A percentile compares a stretch with the other conserved stretches of the same genome.
Conservation (phyloP, 495 filamentous ascomycete genomes). For the Diplogelasinospora grovesii region DNA sequence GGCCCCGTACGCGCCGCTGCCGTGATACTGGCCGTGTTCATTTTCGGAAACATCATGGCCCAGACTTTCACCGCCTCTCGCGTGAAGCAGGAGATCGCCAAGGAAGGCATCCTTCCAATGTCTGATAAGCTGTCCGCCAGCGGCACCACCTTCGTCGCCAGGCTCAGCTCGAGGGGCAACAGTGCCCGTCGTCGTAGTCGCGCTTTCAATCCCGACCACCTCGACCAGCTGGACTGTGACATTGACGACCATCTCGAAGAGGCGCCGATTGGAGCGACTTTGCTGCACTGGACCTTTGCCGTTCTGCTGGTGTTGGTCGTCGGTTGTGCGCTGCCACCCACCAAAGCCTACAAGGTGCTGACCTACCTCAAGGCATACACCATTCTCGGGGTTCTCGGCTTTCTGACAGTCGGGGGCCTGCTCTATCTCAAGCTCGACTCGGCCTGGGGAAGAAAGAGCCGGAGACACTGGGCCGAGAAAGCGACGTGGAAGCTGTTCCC, state of each 20-base stretch:
- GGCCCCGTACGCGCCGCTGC: not conserved
- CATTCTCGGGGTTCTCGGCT: constrained; percentile 1
- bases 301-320: constrained; percentile 1
- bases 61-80: constrained; percentile 6
- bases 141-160: constrained; percentile 1
- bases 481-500: not conserved
- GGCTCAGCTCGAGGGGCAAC: not conserved
- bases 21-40: constrained; percentile 5
- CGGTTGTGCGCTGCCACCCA: not conserved
- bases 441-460: not conserved
- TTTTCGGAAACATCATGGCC: constrained; percentile 6
- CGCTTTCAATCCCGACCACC: not conserved
- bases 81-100: constrained; percentile 7
- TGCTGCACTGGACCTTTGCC: constrained; percentile 1
- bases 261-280: not conserved
- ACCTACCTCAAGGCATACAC: constrained; percentile 2
- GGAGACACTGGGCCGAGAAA: not conserved
- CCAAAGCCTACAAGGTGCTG: constrained; percentile 2
- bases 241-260: constrained; percentile 1
- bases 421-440: constrained; percentile 5
- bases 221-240: not conserved
- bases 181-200: not conserved
- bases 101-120: constrained; percentile 4
- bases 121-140: not conserved
- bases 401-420: constrained; percentile 2